Evolutionary conservation across 2,329 filamentous ascomycete genomes (phyloP).

Genomic region (Fusarium acutatum): DNA sequence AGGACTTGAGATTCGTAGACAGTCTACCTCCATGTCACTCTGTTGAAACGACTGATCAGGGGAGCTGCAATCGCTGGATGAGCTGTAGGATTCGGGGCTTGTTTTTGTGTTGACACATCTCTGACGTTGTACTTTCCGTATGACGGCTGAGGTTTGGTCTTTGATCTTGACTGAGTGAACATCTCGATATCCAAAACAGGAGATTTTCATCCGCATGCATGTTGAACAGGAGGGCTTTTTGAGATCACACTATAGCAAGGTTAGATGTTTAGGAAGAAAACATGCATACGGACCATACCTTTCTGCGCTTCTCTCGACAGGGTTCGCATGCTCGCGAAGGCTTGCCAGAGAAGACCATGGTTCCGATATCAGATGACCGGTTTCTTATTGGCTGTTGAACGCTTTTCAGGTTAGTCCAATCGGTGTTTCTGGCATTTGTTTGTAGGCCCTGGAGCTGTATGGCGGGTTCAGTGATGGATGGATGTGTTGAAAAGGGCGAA

Average conservation of each 20-base stretch:
- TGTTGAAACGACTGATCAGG: accelerated
- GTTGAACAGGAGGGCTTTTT: not conserved
- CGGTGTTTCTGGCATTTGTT: accelerated
- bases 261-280: not conserved
- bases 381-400: not conserved
- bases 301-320: slow-evolving; percentile 4
- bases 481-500: not conserved
- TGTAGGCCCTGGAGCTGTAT: accelerated
- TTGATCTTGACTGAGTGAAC: not conserved
- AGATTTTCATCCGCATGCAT: not conserved
- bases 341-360: not conserved
- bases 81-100: accelerated
- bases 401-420: not conserved
- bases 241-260: not conserved
- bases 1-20: not conserved
- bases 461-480: not conserved
- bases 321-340: not conserved
- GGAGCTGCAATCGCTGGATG: not conserved
- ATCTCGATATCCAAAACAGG: not conserved
- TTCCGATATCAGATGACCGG: not conserved
- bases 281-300: not conserved
- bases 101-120: not conserved
- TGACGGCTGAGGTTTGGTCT: not conserved
- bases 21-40: not conserved
- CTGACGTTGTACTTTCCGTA: not conserved